Conservation (phyloP, 495 filamentous ascomycete species). For the Hypomontagnella monticulosa region DNA sequence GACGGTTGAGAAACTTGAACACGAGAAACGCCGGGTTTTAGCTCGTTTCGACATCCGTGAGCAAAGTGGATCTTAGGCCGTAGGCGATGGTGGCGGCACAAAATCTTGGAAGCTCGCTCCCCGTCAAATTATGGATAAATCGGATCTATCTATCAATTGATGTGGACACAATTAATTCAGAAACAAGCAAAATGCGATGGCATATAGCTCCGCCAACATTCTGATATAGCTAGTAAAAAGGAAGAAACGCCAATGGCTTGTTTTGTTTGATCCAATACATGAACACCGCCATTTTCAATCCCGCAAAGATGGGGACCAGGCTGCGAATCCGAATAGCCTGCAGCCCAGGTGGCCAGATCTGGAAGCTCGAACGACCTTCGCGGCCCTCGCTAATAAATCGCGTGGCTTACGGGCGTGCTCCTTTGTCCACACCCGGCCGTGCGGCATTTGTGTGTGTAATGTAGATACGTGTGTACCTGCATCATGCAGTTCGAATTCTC, state of each 20-base stretch:
- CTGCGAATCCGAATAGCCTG: conserved; percentile 1
- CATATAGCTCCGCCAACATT: conserved; percentile 14
- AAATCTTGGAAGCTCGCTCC: conserved; percentile 29
- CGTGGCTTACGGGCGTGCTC: conserved; percentile 25
- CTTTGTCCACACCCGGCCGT: conserved; percentile 21
- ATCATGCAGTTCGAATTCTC: conserved; percentile 35
- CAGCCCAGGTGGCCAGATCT: conserved; percentile 19
- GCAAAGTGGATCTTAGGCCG: conserved; percentile 15
- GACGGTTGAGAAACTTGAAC: conserved; percentile 18
- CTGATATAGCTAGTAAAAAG: conserved; percentile 17
- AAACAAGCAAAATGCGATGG: conserved; percentile 7
- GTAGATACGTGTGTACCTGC: conserved; percentile 31
- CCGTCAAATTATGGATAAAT: conserved; percentile 27
- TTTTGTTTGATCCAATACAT: neutral
- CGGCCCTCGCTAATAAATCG: conserved; percentile 15
- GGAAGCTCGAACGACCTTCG: conserved; percentile 22
- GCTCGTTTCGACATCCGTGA: conserved; percentile 24
- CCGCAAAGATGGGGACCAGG: neutral
- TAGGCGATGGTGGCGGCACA: conserved; percentile 8
- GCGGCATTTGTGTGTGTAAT: conserved; percentile 10
- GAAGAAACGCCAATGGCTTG: conserved; percentile 1
- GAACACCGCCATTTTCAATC: neutral
- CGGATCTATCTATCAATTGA: no score
- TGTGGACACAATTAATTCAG: conserved; percentile 7
- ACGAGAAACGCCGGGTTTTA: conserved; percentile 35